phyloP scores from a whole-genome alignment of 2,329 filamentous ascomycete species.

The Westerdykella aurantiaca region DNA sequence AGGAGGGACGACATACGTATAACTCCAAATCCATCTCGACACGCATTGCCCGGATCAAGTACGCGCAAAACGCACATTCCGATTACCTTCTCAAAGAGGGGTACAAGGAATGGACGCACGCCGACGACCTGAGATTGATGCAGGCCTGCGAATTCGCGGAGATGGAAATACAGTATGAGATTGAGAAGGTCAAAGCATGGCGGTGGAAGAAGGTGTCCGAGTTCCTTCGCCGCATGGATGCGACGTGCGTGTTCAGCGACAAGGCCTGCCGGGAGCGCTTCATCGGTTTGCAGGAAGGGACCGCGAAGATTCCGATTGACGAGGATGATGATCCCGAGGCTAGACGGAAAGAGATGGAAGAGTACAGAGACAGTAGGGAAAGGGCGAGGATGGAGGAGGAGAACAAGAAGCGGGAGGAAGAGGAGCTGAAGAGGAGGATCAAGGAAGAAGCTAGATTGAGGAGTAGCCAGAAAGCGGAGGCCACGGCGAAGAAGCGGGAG shows the following conservation, averaged over 20 bases:
- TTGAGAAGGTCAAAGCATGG: conserved; percentile 38
- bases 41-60: conserved; percentile 43
- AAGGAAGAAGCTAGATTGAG: conserved; percentile 15
- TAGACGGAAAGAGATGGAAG: conserved; percentile 29
- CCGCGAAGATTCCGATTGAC: conserved; percentile 42
- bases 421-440: conserved; percentile 9
- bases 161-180: conserved; percentile 38
- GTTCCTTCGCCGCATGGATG: conserved; percentile 38
- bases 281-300: conserved; percentile 38
- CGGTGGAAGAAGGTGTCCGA: conserved; percentile 44
- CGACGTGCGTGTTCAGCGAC: conserved; percentile 40
- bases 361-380: conserved; percentile 15
- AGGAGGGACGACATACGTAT: conserved; percentile 42
- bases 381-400: conserved; percentile 16
- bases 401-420: conserved; percentile 10
- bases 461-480: conserved; percentile 20
- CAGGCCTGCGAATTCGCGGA: conserved; percentile 39
- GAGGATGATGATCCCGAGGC: conserved; percentile 37
- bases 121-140: conserved; percentile 44
- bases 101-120: conserved; percentile 45
- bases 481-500: conserved; percentile 13
- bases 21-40: conserved; percentile 45
- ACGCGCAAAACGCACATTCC: conserved; percentile 38
- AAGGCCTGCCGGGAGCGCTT: conserved; percentile 44
- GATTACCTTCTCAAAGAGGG: conserved; percentile 44